These are phyloP conservation scores for Ganoderma meredithae DNA, from an alignment of 1,284 basidiomycete species.

Conservation along the genomic window DNA sequence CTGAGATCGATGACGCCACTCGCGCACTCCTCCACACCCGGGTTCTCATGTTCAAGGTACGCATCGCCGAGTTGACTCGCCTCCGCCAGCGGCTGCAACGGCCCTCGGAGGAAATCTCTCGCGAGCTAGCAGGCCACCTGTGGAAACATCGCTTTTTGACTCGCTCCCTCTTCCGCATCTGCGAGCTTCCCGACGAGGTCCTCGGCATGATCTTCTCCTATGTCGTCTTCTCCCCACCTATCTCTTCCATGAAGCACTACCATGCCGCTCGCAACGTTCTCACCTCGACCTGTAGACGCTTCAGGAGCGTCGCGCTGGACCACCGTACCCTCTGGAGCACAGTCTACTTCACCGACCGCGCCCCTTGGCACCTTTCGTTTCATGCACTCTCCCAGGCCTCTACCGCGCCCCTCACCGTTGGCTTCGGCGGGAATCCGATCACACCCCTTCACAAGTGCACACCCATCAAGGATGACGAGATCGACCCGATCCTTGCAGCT, in stretches of 20 bases:
- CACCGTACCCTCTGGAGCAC: constrained; percentile 37
- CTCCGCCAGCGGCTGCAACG: constrained; percentile 14
- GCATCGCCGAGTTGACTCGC: constrained; percentile 38
- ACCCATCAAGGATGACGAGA: not conserved
- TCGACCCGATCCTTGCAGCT: not conserved
- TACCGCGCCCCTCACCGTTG: constrained; percentile 58
- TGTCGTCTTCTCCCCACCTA: constrained; percentile 54
- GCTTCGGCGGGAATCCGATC: constrained; percentile 53
- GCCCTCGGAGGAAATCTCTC: constrained; percentile 17
- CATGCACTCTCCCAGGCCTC: constrained; percentile 56
- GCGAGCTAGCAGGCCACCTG: constrained; percentile 25
- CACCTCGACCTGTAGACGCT: constrained; percentile 64
- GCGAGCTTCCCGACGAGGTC: constrained; percentile 69
- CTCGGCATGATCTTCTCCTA: constrained; percentile 66
- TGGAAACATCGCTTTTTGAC: constrained; percentile 43
- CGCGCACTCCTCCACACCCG: constrained; percentile 11
- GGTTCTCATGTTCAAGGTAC: constrained; percentile 18
- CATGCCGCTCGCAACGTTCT: constrained; percentile 47
- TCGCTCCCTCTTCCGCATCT: constrained; percentile 61
- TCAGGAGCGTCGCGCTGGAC: constrained; percentile 34
- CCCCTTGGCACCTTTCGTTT: constrained; percentile 51
- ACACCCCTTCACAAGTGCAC: not conserved
- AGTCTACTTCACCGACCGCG: constrained; percentile 56
- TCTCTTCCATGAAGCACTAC: constrained; percentile 44
- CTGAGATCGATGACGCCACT: not conserved